phyloP scores from a whole-genome alignment of 2,329 filamentous ascomycete species.

The Calonectria pseudoreteaudii region DNA sequence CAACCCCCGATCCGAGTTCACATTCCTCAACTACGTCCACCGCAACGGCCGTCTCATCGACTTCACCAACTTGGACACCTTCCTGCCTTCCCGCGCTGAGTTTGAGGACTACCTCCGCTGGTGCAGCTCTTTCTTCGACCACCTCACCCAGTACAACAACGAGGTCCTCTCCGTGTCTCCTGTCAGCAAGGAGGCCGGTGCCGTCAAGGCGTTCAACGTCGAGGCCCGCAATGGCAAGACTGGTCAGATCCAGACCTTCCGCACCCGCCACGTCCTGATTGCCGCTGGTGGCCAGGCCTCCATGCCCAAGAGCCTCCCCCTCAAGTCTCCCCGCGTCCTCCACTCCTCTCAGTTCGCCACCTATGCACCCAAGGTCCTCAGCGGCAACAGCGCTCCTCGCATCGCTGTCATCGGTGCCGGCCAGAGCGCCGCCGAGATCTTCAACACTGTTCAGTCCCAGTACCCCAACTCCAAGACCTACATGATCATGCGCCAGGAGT shows the following conservation, averaged over 20 bases:
- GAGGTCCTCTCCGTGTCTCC: constrained; percentile 81
- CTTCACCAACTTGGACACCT: constrained; percentile 92
- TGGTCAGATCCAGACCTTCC: constrained; percentile 63
- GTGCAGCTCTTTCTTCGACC: constrained; percentile 85
- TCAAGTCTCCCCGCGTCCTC: constrained; percentile 78
- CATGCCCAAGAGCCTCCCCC: constrained; percentile 77
- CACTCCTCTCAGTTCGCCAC: constrained; percentile 91
- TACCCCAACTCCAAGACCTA: constrained; percentile 86
- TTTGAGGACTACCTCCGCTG: constrained; percentile 97
- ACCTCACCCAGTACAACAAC: constrained; percentile 78
- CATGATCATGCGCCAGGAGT: constrained; percentile 84
- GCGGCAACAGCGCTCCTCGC: constrained; percentile 64
- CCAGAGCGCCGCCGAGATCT: constrained; percentile 95
- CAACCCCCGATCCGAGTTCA: constrained; percentile 90
- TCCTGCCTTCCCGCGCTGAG: constrained; percentile 86
- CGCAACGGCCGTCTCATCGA: constrained; percentile 83
- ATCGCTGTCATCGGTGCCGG: constrained; percentile 90
- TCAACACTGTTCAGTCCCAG: constrained; percentile 84
- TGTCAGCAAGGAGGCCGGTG: constrained; percentile 59
- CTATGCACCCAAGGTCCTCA: constrained; percentile 69
- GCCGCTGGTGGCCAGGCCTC: constrained; percentile 72
- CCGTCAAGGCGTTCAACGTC: constrained; percentile 76
- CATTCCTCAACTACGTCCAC: constrained; percentile 95
- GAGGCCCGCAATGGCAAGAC: constrained; percentile 72
- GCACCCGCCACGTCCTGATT: constrained; percentile 73